These are phyloP conservation scores for Pseudonitzschia delicatissima DNA, from an alignment of 108 stramenopile genomes.

Conservation along the genomic window DNA sequence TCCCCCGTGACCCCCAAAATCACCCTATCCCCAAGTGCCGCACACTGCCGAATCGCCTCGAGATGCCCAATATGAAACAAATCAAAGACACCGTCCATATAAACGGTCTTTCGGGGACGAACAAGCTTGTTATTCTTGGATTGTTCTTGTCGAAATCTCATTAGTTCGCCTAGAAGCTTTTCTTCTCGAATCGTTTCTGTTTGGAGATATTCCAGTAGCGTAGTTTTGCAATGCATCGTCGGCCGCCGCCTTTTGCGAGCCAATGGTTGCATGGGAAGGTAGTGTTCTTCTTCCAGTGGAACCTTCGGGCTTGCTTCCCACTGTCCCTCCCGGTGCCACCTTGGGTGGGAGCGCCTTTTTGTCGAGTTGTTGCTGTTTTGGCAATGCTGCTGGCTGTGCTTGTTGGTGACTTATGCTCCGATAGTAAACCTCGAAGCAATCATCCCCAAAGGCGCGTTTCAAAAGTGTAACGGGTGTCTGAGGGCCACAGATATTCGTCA, in stretches of 20 bases:
- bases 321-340: conserved; percentile 42
- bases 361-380: background rate
- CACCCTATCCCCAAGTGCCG: conserved; percentile 42
- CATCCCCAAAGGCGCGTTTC: conserved; percentile 64
- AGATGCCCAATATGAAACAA: conserved; percentile 79
- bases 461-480: conserved; percentile 38
- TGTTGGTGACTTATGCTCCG: conserved; percentile 45
- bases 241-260: conserved; percentile 42
- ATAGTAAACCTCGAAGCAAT: conserved; percentile 74
- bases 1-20: conserved; percentile 74
- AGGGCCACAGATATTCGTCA: conserved; percentile 48
- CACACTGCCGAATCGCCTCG: conserved; percentile 62
- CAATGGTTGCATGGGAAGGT: conserved; percentile 65
- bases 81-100: conserved; percentile 80
- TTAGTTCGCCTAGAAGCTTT: background rate
- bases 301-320: conserved; percentile 48
- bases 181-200: conserved; percentile 31
- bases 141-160: no score
- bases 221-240: conserved; percentile 31
- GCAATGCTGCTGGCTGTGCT: background rate
- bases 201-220: conserved; percentile 40
- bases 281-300: conserved; percentile 55
- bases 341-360: conserved; percentile 27
- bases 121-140: background rate
- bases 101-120: conserved; percentile 43